These are phyloP conservation scores for Aspergillus coremiiformis DNA, from an alignment of 495 filamentous ascomycete genomes.

Conservation along the genomic window DNA sequence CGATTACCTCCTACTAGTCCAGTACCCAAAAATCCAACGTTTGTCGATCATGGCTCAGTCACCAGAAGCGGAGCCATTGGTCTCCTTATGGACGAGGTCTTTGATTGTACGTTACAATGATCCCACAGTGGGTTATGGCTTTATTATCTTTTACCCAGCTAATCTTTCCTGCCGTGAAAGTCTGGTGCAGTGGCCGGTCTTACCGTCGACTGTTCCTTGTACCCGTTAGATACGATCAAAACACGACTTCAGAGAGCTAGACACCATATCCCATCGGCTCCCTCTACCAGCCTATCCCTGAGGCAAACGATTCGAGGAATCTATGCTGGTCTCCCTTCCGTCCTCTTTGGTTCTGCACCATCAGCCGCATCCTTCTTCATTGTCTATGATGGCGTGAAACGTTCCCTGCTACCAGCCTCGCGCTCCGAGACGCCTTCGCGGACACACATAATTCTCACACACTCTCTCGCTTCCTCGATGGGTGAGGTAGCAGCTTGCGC, in stretches of 20 bases:
- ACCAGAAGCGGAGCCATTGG: constrained; percentile 29
- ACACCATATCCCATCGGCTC: constrained; percentile 66
- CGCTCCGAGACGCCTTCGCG: constrained; percentile 22
- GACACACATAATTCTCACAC: constrained; percentile 42
- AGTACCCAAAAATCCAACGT: neutral
- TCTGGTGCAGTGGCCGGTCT: constrained; percentile 78
- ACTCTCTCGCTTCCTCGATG: constrained; percentile 81
- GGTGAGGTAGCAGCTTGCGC: constrained; percentile 92
- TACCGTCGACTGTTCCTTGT: constrained; percentile 84
- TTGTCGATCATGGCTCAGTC: constrained; percentile 24
- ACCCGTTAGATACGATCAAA: constrained; percentile 87
- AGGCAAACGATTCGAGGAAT: constrained; percentile 60
- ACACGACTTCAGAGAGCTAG: constrained; percentile 82
- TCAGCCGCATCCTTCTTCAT: constrained; percentile 98
- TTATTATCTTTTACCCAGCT: neutral
- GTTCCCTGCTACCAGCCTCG: constrained; percentile 34
- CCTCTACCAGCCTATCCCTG: constrained; percentile 28
- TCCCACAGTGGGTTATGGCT: neutral
- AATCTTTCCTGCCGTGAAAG: constrained; percentile 23
- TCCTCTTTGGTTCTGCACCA: constrained; percentile 76
- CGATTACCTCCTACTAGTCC: no score
- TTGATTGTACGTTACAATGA: constrained; percentile 27
- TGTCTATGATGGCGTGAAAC: constrained; percentile 83
- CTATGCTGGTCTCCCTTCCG: constrained; percentile 58
- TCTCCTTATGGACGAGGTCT: constrained; percentile 41